These are phyloP conservation scores for Diplodia intermedia DNA, from an alignment of 2,329 filamentous ascomycete species.

Conservation along the genomic window DNA sequence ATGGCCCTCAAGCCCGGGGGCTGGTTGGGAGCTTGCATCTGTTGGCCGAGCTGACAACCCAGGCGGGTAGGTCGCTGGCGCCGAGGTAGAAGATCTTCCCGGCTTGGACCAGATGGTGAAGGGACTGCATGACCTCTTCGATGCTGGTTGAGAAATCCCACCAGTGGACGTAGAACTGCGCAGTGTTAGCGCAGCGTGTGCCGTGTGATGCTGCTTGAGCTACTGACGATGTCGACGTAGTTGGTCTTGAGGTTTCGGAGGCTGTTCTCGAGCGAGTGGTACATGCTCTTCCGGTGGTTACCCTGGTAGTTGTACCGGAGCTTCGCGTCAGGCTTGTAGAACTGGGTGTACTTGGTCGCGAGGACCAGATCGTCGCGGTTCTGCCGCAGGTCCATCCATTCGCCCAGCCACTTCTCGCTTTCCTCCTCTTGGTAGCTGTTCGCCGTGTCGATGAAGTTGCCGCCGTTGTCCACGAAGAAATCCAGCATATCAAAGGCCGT, in stretches of 20 bases:
- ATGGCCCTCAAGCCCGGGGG: background rate
- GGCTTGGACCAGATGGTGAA: slow-evolving; percentile 45
- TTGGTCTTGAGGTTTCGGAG: slow-evolving; percentile 52
- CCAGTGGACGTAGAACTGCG: slow-evolving; percentile 49
- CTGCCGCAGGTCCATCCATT: slow-evolving; percentile 57
- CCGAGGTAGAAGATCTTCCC: slow-evolving; percentile 52
- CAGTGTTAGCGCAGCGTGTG: slow-evolving; percentile 29
- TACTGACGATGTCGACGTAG: slow-evolving; percentile 47
- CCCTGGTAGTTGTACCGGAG: slow-evolving; percentile 36
- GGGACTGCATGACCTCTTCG: slow-evolving; percentile 48
- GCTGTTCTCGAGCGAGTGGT: slow-evolving; percentile 47
- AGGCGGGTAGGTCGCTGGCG: slow-evolving; percentile 49
- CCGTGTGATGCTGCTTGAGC: slow-evolving; percentile 8
- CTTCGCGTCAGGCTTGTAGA: slow-evolving; percentile 38
- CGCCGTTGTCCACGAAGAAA: slow-evolving; percentile 68
- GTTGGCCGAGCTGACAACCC: slow-evolving; percentile 57
- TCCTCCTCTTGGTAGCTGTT: slow-evolving; percentile 58
- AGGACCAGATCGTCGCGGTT: slow-evolving; percentile 61
- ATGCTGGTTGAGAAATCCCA: slow-evolving; percentile 50
- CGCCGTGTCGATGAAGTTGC: slow-evolving; percentile 71
- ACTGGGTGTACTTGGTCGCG: slow-evolving; percentile 61
- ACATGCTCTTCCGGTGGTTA: slow-evolving; percentile 45
- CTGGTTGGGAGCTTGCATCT: slow-evolving; percentile 38
- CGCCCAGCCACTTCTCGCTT: slow-evolving; percentile 58
- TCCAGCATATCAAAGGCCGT: slow-evolving; percentile 69